phyloP scores from a whole-genome alignment of 495 filamentous ascomycete species.

The Hyaloscypha variabilis region DNA sequence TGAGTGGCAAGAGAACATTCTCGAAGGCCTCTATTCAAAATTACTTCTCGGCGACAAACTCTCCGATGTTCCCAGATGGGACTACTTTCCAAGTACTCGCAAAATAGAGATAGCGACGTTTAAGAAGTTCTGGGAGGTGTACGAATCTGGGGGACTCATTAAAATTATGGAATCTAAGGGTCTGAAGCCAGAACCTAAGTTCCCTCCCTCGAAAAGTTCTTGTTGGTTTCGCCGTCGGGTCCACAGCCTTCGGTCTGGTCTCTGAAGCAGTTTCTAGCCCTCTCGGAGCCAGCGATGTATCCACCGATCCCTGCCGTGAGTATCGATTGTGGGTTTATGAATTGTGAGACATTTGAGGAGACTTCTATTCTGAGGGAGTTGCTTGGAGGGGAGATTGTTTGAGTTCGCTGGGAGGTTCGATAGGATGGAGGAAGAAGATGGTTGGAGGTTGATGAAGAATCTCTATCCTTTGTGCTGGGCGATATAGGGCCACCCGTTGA shows the following conservation, averaged over 20 bases:
- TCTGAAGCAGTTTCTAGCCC: slow-evolving; percentile 37
- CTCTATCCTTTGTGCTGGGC: too few species aligned
- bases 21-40: slow-evolving; percentile 33
- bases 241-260: slow-evolving; percentile 36
- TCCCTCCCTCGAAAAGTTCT: too few species aligned
- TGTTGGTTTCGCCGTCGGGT: too few species aligned
- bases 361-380: slow-evolving; percentile 35
- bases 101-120: slow-evolving; percentile 37
- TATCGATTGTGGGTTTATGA: slow-evolving; percentile 37
- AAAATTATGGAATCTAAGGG: slow-evolving; percentile 39
- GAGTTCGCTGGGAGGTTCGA: slow-evolving; percentile 32
- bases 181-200: slow-evolving; percentile 30
- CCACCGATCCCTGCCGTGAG: slow-evolving; percentile 29
- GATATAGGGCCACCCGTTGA: too few species aligned
- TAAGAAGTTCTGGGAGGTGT: slow-evolving; percentile 38
- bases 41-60: slow-evolving; percentile 32
- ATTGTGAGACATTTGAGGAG: slow-evolving; percentile 37
- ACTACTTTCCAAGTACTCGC: too few species aligned
- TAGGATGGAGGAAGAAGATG: slow-evolving; percentile 35
- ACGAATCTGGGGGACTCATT: slow-evolving; percentile 36
- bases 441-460: slow-evolving; percentile 37
- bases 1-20: slow-evolving; percentile 31
- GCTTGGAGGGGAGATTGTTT: slow-evolving; percentile 33
- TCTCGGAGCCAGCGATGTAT: slow-evolving; percentile 30
- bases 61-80: too few species aligned